Conservation (phyloP, 306 rosid species). For the Quercus berberidifolia region DNA sequence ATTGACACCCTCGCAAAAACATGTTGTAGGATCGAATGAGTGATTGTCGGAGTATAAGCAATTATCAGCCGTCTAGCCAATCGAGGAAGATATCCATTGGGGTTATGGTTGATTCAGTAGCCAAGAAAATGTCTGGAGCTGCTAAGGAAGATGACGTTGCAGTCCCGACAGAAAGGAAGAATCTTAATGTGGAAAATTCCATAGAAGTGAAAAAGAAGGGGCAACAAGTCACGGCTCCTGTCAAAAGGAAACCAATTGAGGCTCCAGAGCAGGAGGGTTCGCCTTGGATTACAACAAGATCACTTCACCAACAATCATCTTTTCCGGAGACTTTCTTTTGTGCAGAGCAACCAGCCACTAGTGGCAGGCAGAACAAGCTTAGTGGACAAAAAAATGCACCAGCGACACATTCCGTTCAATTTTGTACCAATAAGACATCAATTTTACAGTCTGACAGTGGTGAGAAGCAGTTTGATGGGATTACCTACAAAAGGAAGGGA, state of each 20-base stretch:
- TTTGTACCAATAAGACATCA: conserved; percentile 38
- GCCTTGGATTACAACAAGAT: conserved; percentile 49
- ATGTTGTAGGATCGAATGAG: conserved; percentile 56
- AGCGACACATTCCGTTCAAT: conserved; percentile 28
- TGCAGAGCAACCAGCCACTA: conserved; percentile 43
- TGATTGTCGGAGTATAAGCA: conserved; percentile 62
- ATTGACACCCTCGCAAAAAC: conserved; percentile 18
- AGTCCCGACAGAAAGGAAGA: conserved; percentile 36
- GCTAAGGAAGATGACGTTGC: conserved; percentile 33
- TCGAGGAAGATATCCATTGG: conserved; percentile 91
- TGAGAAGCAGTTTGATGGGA: conserved; percentile 41
- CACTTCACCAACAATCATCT: conserved; percentile 34
- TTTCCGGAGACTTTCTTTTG: conserved; percentile 37
- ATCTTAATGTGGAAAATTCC: conserved; percentile 32
- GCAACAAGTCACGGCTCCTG: conserved; percentile 35
- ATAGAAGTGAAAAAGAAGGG: conserved; percentile 30
- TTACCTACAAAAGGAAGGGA: conserved; percentile 41
- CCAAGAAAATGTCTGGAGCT: conserved; percentile 36
- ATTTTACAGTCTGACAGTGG: conserved; percentile 32
- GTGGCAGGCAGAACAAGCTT: conserved; percentile 29
- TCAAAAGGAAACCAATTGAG: conserved; percentile 32
- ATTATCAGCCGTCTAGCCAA: conserved; percentile 59
- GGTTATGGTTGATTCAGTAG: conserved; percentile 57
- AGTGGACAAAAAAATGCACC: conserved; percentile 41
- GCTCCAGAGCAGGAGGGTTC: conserved; percentile 34